Base-by-base conservation (phyloP, 805 yeast genomes). In the Saccharomycopsis guyanensis region DNA sequence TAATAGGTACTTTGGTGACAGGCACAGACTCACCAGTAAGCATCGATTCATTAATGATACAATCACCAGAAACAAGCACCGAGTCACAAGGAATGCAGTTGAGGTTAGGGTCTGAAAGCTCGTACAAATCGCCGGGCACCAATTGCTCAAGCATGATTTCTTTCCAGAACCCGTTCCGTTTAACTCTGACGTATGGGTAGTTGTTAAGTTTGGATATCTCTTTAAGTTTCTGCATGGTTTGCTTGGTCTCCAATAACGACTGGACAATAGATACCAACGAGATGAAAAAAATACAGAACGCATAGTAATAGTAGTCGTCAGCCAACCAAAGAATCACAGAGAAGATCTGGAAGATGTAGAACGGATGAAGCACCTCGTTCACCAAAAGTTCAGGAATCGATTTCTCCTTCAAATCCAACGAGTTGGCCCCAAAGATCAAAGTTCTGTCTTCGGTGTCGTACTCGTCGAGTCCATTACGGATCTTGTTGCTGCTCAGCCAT, bases 1-100 rank as follows among this genome's bases (percentile, higher is more conserved):
- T 65, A 1, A 93, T 86, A 1, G 85, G 73, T 8, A 70, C 52
- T 61, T 93, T 93, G 0, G 96, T 77, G 2, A 93, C 96, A 0
- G 99, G 98, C 1, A 93, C 97, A 43, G 96, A 87, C 62, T 93
- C 99, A 34, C 99, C 99, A 0, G 99, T 93, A 18, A 93, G 71
- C 96, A 93, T 93, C 4, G 97, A 85, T 60, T 93, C 99, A 62
- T 93, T 93, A n/a, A 93, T 84, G 45, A 93, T 88, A 60, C 95
- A 86, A 59, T 89, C 97, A 43, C 99, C 98, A 29, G 88, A 77
- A 16, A 91, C 65, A 42, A 93, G 68, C 10, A 93, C 63, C 0
- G 95, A 83, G 63, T 93, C 99, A 59, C 96, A 88, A 0, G 99
- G 98, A 40, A 91, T 71, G 1, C 73, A 57, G 3, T 69, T 57